Percentiles rank a stretch among this genome's conserved stretches.
phyloP scores from a whole-genome alignment of 2,329 filamentous ascomycete genomes.

The Clonostachys byssicola region DNA sequence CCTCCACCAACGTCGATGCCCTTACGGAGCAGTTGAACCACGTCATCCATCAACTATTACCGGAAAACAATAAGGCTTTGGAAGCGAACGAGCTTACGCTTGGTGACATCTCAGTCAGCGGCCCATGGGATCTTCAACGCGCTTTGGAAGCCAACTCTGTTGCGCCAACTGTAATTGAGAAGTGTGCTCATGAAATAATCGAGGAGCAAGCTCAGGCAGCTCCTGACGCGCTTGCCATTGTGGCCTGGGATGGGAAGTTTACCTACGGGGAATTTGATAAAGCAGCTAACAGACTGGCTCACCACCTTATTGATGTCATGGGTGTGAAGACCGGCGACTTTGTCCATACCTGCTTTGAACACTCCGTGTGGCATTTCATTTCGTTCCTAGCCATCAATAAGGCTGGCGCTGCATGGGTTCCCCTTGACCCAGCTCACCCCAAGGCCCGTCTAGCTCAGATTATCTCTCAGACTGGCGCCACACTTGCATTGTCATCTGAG shows the following conservation, averaged over 20 bases:
- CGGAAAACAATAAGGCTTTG: neutral
- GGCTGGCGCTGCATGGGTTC: slow-evolving; percentile 21
- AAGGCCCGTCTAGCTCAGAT: slow-evolving; percentile 3
- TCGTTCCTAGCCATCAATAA: slow-evolving; percentile 21
- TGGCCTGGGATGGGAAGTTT: slow-evolving; percentile 12
- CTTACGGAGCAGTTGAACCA: neutral
- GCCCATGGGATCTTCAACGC: neutral
- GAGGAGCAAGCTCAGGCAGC: neutral
- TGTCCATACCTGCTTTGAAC: slow-evolving; percentile 19
- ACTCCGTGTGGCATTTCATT: slow-evolving; percentile 16
- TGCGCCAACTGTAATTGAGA: neutral
- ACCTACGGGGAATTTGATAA: slow-evolving; percentile 15
- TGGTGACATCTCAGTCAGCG: neutral
- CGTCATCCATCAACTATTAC: neutral
- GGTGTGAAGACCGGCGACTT: slow-evolving; percentile 14
- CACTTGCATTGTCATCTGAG: slow-evolving; percentile 1
- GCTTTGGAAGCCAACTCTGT: neutral
- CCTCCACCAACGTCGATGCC: neutral
- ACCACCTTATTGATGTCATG: slow-evolving; percentile 9
- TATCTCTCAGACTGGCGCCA: neutral
- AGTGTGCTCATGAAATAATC: neutral
- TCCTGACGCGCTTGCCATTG: slow-evolving; percentile 18
- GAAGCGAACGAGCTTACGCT: neutral
- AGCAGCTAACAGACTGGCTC: slow-evolving; percentile 33
- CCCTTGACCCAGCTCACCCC: slow-evolving; percentile 15